phyloP scores from a whole-genome alignment of 441 rosid genomes.

The Euphorbia schlechtendalii region DNA sequence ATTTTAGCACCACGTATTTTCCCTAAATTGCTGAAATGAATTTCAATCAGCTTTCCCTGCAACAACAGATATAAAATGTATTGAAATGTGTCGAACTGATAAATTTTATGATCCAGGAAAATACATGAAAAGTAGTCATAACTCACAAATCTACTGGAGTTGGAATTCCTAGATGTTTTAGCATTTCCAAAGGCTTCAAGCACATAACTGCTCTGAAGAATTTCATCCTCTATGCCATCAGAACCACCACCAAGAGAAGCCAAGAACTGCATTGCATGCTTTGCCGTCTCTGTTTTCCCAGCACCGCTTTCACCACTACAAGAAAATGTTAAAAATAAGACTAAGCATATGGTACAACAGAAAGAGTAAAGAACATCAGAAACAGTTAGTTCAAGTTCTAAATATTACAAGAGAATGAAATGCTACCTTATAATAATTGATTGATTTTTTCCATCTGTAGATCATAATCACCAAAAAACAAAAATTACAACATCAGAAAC shows the following conservation, averaged over 20 bases:
- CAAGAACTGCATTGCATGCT: conserved; percentile 98
- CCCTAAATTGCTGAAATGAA: conserved; percentile 94
- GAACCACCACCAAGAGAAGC: conserved; percentile 99
- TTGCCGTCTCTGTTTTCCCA: conserved; percentile 99
- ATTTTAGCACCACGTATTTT: conserved; percentile 96
- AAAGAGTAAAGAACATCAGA: conserved; percentile 10
- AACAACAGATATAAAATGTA: conserved; percentile 15
- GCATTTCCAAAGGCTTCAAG: conserved; percentile 99
- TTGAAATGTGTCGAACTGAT: conserved; percentile 3
- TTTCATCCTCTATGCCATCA: conserved; percentile 96
- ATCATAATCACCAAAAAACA: conserved; percentile 15
- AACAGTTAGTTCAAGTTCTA: conserved; percentile 5
- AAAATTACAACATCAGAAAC: conserved; percentile 17
- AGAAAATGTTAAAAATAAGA: conserved; percentile 17
- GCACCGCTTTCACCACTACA: conserved; percentile 99
- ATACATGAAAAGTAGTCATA: conserved; percentile 8
- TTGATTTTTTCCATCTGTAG: conserved; percentile 62
- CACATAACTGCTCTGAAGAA: conserved; percentile 87
- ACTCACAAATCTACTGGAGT: conserved; percentile 97
- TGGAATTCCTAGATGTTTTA: conserved; percentile 89
- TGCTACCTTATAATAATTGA: conserved; percentile 74
- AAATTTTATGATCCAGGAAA: neutral
- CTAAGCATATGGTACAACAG: neutral
- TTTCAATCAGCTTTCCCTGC: conserved; percentile 97
- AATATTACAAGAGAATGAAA: conserved; percentile 4